A percentile compares a stretch with the other conserved stretches of the same genome.
phyloP scores from a whole-genome alignment of 2,329 filamentous ascomycete species.

The Calycina herbarum region DNA sequence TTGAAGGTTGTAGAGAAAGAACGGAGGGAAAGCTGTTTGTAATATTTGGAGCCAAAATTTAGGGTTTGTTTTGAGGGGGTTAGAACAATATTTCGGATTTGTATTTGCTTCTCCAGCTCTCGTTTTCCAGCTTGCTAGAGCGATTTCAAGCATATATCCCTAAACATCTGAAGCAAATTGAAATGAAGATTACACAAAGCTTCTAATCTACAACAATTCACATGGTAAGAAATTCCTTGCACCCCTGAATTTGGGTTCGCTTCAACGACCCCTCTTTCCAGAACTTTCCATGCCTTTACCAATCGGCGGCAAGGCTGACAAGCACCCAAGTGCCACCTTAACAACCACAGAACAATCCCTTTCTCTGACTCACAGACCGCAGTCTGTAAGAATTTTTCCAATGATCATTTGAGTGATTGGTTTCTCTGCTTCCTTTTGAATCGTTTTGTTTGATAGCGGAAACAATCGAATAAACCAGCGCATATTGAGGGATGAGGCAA shows the following conservation, averaged over 20 bases:
- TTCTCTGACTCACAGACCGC: not conserved
- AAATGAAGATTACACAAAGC: no score
- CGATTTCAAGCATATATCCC: no score
- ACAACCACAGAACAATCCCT: not conserved
- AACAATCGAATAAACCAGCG: not conserved
- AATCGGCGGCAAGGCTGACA: constrained; percentile 22
- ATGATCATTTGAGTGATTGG: not conserved
- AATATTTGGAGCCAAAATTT: no score
- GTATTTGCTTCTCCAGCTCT: no score
- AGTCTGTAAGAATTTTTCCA: not conserved
- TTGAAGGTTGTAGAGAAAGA: no score
- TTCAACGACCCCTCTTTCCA: constrained; percentile 18
- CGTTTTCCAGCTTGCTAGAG: no score
- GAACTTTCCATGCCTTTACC: constrained; percentile 20
- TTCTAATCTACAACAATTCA: no score
- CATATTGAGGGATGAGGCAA: not conserved
- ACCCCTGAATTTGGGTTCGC: not conserved
- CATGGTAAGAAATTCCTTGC: no score
- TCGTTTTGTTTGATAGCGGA: not conserved
- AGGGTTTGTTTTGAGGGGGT: no score
- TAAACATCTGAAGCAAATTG: no score
- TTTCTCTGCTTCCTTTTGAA: not conserved
- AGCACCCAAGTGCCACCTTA: not conserved
- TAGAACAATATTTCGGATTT: no score
- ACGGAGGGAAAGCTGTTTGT: no score